Evolutionary conservation across 768 basidiomycete species (phyloP), one percentile per base, ranked within the genome.

Genomic region (Trametes elegans): DNA sequence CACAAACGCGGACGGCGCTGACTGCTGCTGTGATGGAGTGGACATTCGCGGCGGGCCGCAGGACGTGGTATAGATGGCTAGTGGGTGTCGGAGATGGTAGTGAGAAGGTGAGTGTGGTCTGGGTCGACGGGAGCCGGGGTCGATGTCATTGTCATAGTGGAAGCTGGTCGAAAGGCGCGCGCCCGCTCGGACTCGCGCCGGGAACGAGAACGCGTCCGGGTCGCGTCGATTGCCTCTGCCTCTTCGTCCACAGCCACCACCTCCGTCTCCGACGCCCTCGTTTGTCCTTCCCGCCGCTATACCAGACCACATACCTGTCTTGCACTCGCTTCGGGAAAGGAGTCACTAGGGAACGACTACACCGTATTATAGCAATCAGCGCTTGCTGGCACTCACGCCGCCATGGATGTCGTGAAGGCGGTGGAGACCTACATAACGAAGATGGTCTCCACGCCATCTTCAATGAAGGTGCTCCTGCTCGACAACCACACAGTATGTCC

Each of bases 381-480:
- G 7, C 14, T 27, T 10, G 28, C 28, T 39, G 35, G 38, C 18
- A 46, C 48, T 9, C 34, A 28, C 32, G 18, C 56, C 62, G 51
- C 18, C 41, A 98, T 98, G 97, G 95, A 99, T 72, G 87, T 95
- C 61, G 79, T 93, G 65, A 96, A 95, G 72, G 97, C 97, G 7
- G 86, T 97, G 26, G 92, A 95, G 73, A 90, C 87, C 5, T 99
- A 98, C 76, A 80, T 98, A 67, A 81, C 83, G 58, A 96, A 90
- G 76, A 77, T 97, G 77, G 81, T 97, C 54, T 85, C 88, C 19
- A 83, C 84, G 46, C 92, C 93, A 48, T 77, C 81, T 3, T 82
- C 91, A 5, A 98, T 98, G 91, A 98, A 98, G 73, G 94, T 98
- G 19, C 79, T 99, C 40, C 80, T 99, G 21, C 82, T 99, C 24